Evolutionary conservation across 202 grass and related monocot species (phyloP).

Genomic region (Carex arenaria): DNA sequence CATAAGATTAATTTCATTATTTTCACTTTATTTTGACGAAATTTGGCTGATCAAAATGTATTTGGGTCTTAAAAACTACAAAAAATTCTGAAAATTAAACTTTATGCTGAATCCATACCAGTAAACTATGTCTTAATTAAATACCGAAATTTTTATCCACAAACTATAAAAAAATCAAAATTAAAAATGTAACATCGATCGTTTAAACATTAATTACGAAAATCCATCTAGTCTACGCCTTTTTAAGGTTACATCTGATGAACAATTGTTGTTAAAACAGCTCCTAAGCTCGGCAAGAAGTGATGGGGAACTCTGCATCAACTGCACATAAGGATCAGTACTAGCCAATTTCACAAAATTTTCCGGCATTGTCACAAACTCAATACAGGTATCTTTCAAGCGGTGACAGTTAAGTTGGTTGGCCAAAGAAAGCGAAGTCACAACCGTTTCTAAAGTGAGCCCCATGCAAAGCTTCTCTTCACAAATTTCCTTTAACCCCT

Average conservation of each 20-base stretch:
- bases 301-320: constrained; percentile 7
- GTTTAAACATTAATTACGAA: too few relatives aligned
- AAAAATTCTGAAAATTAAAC: too few relatives aligned
- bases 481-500: constrained; percentile 26
- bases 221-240: not conserved
- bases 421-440: constrained; percentile 27
- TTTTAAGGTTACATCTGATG: not conserved
- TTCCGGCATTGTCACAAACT: constrained; percentile 16
- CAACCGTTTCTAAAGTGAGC: constrained; percentile 24
- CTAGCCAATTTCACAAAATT: constrained; percentile 10
- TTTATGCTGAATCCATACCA: too few relatives aligned
- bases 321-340: constrained; percentile 4
- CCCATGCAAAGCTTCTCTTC: constrained; percentile 14
- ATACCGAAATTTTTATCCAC: too few relatives aligned
- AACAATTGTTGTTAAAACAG: not conserved
- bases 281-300: constrained; percentile 11
- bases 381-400: constrained; percentile 32
- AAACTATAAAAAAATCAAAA: too few relatives aligned
- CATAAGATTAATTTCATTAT: too few relatives aligned
- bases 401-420: constrained; percentile 13
- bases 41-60: too few relatives aligned
- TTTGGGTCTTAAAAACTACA: too few relatives aligned
- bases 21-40: too few relatives aligned
- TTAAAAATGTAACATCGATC: too few relatives aligned
- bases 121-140: too few relatives aligned